Base-by-base conservation (phyloP, 441 rosid species). In the Croton laevigatus region DNA sequence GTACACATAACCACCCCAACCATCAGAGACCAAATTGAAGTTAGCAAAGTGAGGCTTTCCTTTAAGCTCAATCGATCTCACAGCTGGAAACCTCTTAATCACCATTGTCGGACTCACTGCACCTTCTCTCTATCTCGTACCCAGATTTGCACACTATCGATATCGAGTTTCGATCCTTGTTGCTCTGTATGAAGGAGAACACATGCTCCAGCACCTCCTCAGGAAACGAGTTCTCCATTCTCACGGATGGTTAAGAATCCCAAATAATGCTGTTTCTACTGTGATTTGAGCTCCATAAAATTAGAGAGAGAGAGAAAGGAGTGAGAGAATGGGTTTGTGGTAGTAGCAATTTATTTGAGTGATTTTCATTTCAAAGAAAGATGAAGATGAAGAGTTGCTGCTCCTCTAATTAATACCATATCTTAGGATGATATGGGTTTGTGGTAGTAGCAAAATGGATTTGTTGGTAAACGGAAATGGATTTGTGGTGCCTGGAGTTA, bases 41-140 rank as follows among this genome's bases (percentile, higher is more conserved):
- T 94, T 97, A 0, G 97, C 96, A 22, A 93, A 93, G 81, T 91
- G 96, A 23, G 98, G 97, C 81, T 93, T 93, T 69, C 98, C 98
- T 64, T 93, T 93, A 23, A 93, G 81, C 86, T 82, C 88, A 53
- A 93, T 59, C 81, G 94, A 89, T 84, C 96, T 87, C 72, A 91
- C 67, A 45, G 83, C 87, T 45, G 94, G 98, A 79, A 93, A 93
- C 82, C 97, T 81, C 59, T 80, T 64, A 64, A 79, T 70, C 73
- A 88, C 91, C 72, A 81, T 74, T 44, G 69, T 34, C 6, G 98
- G 97, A 58, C 70, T 83, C 46, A 88, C 89, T 75, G 46, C 87
- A 88, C 78, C 88, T 78, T 51, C 96, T 65, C 67, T 93, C 98
- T 27, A 86, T 77, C 73, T 85, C 93, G 75, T 83, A 84, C 98